phyloP scores from a whole-genome alignment of 768 basidiomycete genomes.

The Boletus rubroflammeus region DNA sequence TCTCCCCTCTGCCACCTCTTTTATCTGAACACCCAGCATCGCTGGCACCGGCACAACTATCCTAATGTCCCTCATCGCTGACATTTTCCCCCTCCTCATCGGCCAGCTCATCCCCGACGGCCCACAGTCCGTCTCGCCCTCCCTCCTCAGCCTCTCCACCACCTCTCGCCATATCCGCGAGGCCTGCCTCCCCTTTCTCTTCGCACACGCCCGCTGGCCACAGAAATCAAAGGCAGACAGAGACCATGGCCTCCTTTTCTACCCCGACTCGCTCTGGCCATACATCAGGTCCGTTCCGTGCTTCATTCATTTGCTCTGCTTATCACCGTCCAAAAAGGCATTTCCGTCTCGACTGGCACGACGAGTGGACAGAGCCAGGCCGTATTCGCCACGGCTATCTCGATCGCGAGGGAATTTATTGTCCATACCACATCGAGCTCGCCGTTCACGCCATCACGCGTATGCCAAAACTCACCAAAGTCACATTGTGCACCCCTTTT shows the following conservation, averaged over 20 bases:
- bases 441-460: constrained; percentile 22
- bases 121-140: constrained; percentile 2
- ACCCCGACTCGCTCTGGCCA: constrained; percentile 28
- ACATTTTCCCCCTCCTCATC: constrained; percentile 35
- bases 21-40: neutral
- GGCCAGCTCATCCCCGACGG: constrained; percentile 15
- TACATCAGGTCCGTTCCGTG: constrained; percentile 26
- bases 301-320: neutral
- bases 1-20: constrained; percentile 10
- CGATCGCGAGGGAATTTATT: constrained; percentile 33
- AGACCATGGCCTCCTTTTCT: constrained; percentile 26
- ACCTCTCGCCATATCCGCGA: constrained; percentile 26
- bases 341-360: constrained; percentile 33
- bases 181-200: constrained; percentile 32
- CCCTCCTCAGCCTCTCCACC: constrained; percentile 24
- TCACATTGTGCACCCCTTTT: constrained; percentile 32
- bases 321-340: constrained; percentile 18
- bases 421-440: constrained; percentile 26
- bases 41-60: too few relatives aligned
- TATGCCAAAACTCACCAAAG: constrained; percentile 30
- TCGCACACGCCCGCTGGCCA: constrained; percentile 33
- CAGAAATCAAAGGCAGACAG: constrained; percentile 27
- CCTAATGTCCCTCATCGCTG: constrained; percentile 32
- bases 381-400: constrained; percentile 32
- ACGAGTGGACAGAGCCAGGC: constrained; percentile 36